Conservation (phyloP, 75 land plant species). For the Pinus albicaulis region DNA sequence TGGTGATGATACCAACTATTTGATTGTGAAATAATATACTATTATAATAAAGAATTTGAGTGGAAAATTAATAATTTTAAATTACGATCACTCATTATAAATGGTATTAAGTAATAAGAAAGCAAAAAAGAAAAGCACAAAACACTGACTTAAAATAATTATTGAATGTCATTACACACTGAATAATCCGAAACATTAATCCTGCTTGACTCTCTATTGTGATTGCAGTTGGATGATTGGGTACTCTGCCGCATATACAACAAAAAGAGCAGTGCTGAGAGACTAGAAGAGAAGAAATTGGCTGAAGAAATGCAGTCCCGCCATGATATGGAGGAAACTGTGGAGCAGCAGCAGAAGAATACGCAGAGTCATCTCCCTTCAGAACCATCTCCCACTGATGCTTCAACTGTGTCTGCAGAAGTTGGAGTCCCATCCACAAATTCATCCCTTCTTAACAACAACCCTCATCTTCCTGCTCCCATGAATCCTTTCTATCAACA, state of each 20-base stretch:
- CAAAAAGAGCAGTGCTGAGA: constrained; percentile 24
- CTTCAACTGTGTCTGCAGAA: background rate
- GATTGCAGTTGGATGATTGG: constrained; percentile 35
- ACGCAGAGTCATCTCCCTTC: background rate
- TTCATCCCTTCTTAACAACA: background rate
- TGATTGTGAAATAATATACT: too few species aligned
- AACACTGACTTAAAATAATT: too few species aligned
- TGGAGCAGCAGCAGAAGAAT: background rate
- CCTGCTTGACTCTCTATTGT: too few species aligned
- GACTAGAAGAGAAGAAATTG: constrained; percentile 1
- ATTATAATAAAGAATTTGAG: too few species aligned
- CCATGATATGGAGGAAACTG: background rate
- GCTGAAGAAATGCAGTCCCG: background rate
- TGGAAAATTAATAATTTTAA: too few species aligned
- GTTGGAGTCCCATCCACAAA: background rate
- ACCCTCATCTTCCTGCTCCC: background rate
- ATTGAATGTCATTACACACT: too few species aligned
- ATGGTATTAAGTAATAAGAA: too few species aligned
- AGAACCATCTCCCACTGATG: background rate
- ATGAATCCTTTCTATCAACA: background rate
- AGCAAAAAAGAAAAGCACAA: too few species aligned
- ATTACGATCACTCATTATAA: too few species aligned
- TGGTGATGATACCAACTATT: too few species aligned
- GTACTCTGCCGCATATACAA: constrained; percentile 33
- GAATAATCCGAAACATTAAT: too few species aligned